Conservation (phyloP, 2,329 filamentous ascomycete species). For the Bipolaris zeicola region DNA sequence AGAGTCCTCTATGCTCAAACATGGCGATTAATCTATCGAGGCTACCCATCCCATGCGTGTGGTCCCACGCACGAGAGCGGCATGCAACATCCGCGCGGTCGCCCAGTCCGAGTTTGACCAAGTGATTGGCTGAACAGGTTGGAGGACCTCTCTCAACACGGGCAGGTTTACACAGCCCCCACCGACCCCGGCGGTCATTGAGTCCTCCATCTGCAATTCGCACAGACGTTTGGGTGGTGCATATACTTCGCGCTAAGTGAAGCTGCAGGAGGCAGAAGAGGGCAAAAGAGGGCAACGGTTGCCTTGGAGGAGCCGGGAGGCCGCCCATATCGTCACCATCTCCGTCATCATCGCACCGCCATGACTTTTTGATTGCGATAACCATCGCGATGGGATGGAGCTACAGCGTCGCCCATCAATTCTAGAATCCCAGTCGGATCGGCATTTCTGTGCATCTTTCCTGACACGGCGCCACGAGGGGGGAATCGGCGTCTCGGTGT, state of each 20-base stretch:
- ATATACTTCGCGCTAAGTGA: slow-evolving; percentile 3
- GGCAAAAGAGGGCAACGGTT: slow-evolving; percentile 4
- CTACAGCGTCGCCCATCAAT: neutral
- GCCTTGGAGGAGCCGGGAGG: slow-evolving; percentile 13
- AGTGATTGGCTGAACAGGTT: slow-evolving; percentile 8
- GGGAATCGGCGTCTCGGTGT: neutral
- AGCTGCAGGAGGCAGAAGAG: slow-evolving; percentile 4
- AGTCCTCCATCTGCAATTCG: slow-evolving; percentile 12
- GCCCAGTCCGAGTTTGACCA: neutral
- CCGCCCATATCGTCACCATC: slow-evolving; percentile 11
- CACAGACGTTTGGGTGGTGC: slow-evolving; percentile 4
- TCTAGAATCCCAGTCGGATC: neutral
- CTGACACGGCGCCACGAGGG: neutral
- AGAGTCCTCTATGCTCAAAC: neutral
- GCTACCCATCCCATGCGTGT: neutral
- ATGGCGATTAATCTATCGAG: neutral
- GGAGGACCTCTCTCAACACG: slow-evolving; percentile 11
- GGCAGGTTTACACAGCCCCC: slow-evolving; percentile 13
- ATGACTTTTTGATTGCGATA: slow-evolving; percentile 3
- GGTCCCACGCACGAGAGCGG: slow-evolving; percentile 7
- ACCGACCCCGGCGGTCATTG: slow-evolving; percentile 1
- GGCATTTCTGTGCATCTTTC: neutral
- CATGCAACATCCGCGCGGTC: slow-evolving; percentile 5
- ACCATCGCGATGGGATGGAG: neutral
- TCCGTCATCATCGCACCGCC: slow-evolving; percentile 1